Evolutionary conservation across 345 rosid species (phyloP).

Genomic region (Brassica carinata): DNA sequence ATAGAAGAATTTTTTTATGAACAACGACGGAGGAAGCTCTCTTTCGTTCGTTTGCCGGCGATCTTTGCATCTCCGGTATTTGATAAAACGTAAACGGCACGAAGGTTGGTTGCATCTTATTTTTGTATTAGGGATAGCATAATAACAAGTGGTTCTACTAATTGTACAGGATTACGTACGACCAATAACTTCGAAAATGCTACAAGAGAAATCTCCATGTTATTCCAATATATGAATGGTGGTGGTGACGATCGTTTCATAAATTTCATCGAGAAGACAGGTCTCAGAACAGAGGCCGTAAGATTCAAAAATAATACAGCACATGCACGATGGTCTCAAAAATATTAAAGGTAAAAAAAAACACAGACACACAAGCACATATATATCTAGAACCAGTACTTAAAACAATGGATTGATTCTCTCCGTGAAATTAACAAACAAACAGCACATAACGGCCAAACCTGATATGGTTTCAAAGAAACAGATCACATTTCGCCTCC

Average conservation of each 20-base stretch:
- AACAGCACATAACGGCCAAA: background rate
- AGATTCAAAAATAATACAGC: slow-evolving; percentile 21
- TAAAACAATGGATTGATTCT: background rate
- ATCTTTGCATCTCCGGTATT: background rate
- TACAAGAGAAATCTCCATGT: background rate
- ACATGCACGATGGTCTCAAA: background rate
- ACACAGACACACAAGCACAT: slow-evolving; percentile 1
- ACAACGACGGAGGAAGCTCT: background rate
- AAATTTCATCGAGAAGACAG: background rate
- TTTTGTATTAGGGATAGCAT: background rate
- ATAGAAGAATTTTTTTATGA: background rate
- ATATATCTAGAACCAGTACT: background rate
- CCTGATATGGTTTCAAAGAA: background rate
- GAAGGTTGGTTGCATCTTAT: background rate
- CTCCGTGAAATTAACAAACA: background rate
- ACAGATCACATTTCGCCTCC: slow-evolving; percentile 57
- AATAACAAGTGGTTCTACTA: background rate
- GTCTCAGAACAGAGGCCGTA: slow-evolving; percentile 17
- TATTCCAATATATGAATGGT: slow-evolving; percentile 15
- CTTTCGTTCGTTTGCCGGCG: background rate
- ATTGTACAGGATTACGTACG: slow-evolving; percentile 2
- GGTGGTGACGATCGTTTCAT: slow-evolving; percentile 5
- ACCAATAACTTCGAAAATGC: background rate
- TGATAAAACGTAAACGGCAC: slow-evolving; percentile 15
- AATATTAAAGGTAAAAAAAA: background rate